A percentile compares a stretch with the other conserved stretches of the same genome.
Evolutionary conservation across 768 basidiomycete species (phyloP).

Genomic region (Mycena haematopus): DNA sequence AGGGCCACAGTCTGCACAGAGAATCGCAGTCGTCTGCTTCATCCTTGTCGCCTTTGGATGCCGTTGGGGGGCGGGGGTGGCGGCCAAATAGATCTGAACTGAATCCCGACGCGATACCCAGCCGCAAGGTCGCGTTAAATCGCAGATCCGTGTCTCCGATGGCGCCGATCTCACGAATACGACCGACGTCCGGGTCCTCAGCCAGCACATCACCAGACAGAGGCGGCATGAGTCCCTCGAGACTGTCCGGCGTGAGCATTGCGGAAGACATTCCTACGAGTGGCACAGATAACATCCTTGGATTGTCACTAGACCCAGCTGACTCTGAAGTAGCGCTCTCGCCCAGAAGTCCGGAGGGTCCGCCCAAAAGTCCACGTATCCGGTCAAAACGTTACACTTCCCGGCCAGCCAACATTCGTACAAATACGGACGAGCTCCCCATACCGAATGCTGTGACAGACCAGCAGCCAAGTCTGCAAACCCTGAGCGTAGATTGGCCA

Average conservation of each 20-base stretch:
- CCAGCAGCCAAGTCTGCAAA: constrained; percentile 51
- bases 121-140: constrained; percentile 68
- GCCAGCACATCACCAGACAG: constrained; percentile 49
- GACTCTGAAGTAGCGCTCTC: constrained; percentile 54
- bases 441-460: constrained; percentile 35
- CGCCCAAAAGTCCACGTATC: constrained; percentile 43
- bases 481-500: constrained; percentile 59
- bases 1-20: constrained; percentile 48
- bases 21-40: constrained; percentile 71
- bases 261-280: constrained; percentile 2
- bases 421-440: constrained; percentile 48
- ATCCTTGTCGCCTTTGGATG: constrained; percentile 66
- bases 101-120: constrained; percentile 61
- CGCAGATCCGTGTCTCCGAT: constrained; percentile 75
- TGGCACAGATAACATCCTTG: constrained; percentile 22
- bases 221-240: constrained; percentile 41
- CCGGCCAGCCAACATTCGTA: constrained; percentile 55
- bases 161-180: constrained; percentile 59
- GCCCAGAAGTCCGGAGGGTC: not conserved
- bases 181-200: constrained; percentile 48
- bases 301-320: constrained; percentile 42
- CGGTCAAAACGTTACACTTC: constrained; percentile 58
- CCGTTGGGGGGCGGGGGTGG: constrained; percentile 37
- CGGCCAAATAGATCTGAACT: constrained; percentile 53
- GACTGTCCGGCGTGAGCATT: constrained; percentile 25